These are phyloP conservation scores for Debaryomyces sp. DNA, from an alignment of 1,139 yeast genomes.

Conservation along the genomic window DNA sequence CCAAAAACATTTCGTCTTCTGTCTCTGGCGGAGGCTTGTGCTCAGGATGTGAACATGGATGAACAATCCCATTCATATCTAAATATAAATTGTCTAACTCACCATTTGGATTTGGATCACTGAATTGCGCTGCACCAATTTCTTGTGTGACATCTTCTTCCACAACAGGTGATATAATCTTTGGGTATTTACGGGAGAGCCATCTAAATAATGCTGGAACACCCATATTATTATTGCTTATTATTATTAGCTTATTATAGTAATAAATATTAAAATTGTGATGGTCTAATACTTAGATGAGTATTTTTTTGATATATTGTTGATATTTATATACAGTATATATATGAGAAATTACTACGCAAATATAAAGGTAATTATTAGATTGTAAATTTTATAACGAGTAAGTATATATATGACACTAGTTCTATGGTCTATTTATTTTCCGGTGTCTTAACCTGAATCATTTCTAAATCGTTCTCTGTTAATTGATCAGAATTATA, in stretches of 20 bases:
- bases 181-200: conserved; percentile 92
- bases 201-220: conserved; percentile 98
- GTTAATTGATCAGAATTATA: conserved; percentile 36
- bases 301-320: background rate
- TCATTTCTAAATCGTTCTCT: background rate
- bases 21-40: conserved; percentile 92
- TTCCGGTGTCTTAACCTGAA: background rate
- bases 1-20: conserved; percentile 93
- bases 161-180: conserved; percentile 85
- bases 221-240: conserved; percentile 46
- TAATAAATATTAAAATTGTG: background rate
- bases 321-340: background rate
- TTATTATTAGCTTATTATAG: background rate
- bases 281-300: background rate
- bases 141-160: conserved; percentile 67
- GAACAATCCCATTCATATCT: conserved; percentile 98
- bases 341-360: background rate
- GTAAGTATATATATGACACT: background rate
- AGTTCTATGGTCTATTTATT: background rate
- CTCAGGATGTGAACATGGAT: conserved; percentile 97
- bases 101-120: conserved; percentile 89
- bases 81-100: conserved; percentile 88
- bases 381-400: too few species aligned
- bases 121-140: conserved; percentile 62
- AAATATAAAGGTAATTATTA: background rate